These are phyloP conservation scores for Mycena galopus DNA, from an alignment of 768 basidiomycete species.

Conservation along the genomic window DNA sequence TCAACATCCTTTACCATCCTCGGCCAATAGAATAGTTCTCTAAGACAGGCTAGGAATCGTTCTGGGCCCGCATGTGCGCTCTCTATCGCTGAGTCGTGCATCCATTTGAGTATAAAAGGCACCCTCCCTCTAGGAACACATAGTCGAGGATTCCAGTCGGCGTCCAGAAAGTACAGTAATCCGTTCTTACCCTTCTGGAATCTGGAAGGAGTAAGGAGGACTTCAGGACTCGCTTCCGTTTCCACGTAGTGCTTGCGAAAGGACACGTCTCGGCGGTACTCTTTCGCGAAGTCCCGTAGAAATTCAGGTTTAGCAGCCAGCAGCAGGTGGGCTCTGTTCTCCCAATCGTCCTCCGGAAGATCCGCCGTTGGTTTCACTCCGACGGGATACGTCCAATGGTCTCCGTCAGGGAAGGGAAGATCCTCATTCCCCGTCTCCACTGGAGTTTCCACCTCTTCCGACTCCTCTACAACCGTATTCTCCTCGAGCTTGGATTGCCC, in stretches of 20 bases:
- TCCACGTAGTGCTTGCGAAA: not conserved
- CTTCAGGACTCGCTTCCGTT: not conserved
- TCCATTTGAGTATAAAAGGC: slow-evolving; percentile 19
- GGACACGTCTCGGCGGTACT: not conserved
- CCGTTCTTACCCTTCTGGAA: slow-evolving; percentile 16
- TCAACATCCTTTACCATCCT: not conserved
- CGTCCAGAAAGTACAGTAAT: slow-evolving; percentile 20
- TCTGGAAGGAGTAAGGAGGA: slow-evolving; percentile 1
- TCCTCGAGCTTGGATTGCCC: not conserved
- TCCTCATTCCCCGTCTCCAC: too few relatives aligned
- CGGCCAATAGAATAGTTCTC: slow-evolving; percentile 12
- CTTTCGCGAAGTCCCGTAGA: not conserved
- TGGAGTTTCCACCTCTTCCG: not conserved
- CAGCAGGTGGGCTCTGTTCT: not conserved
- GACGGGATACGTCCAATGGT: too few relatives aligned
- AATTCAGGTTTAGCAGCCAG: not conserved
- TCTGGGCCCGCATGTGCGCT: too few relatives aligned
- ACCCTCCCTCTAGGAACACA: slow-evolving; percentile 29
- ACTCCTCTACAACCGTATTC: not conserved
- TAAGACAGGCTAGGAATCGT: not conserved
- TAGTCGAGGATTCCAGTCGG: slow-evolving; percentile 4
- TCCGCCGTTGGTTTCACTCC: too few relatives aligned
- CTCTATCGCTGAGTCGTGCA: not conserved
- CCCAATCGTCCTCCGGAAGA: too few relatives aligned
- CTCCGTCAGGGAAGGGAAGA: not conserved